A percentile compares a stretch with the other conserved stretches of the same genome.
These are phyloP conservation scores for Carex pumila DNA, from an alignment of 176 grass and related monocot species.

Conservation along the genomic window DNA sequence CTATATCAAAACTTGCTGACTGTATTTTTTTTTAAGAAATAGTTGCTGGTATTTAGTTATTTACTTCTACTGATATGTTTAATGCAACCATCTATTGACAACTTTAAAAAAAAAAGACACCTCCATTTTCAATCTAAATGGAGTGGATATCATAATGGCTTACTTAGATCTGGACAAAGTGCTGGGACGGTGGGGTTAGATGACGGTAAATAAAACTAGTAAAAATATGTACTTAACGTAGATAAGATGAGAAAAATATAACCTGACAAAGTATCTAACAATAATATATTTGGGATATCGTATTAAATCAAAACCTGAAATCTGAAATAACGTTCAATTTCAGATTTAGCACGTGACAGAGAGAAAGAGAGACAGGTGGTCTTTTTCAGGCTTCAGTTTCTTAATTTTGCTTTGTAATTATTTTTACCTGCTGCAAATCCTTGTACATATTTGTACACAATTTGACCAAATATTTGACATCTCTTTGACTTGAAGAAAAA, in stretches of 20 bases:
- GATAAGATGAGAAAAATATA: not conserved
- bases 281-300: not conserved
- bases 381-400: not conserved
- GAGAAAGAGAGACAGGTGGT: not conserved
- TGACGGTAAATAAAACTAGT: conserved; percentile 1
- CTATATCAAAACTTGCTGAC: too few relatives aligned
- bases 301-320: not conserved
- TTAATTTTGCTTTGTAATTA: not conserved
- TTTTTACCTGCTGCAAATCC: not conserved
- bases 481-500: not conserved
- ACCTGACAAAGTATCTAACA: not conserved
- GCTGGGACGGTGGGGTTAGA: conserved; percentile 10
- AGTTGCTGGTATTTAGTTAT: not conserved
- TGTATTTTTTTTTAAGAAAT: too few relatives aligned
- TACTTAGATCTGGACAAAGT: conserved; percentile 12
- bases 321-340: conserved; percentile 1
- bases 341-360: not conserved
- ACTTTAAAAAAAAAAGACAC: not conserved
- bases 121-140: not conserved
- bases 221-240: not conserved
- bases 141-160: not conserved
- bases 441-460: not conserved
- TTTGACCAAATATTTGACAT: not conserved
- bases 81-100: not conserved
- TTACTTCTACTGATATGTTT: not conserved